phyloP scores from a whole-genome alignment of 768 basidiomycete species.

The Boletus rubescentipes region DNA sequence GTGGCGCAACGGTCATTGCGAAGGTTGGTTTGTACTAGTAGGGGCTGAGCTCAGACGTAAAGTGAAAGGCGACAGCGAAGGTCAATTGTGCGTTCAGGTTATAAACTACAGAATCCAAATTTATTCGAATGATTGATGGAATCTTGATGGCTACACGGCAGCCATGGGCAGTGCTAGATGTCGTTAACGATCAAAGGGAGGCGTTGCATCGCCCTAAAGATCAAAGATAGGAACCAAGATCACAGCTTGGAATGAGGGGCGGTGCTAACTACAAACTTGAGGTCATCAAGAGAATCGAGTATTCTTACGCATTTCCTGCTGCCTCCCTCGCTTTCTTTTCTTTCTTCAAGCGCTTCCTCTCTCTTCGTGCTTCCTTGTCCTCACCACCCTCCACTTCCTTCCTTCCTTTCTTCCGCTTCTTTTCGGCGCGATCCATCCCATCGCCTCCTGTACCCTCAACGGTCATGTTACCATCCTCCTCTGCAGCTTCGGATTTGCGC shows the following conservation, averaged over 20 bases:
- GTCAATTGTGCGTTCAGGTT: background rate
- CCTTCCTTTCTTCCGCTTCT: conserved; percentile 63
- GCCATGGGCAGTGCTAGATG: conserved; percentile 2
- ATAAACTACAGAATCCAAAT: conserved; percentile 2
- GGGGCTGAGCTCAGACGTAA: background rate
- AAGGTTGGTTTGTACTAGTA: background rate
- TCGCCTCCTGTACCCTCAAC: conserved; percentile 37
- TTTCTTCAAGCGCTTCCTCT: conserved; percentile 65
- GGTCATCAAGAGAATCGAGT: background rate
- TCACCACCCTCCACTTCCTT: conserved; percentile 41
- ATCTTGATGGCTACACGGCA: conserved; percentile 7
- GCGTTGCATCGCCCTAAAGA: conserved; percentile 3
- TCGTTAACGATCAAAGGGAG: background rate
- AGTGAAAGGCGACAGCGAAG: background rate
- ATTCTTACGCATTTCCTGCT: conserved; percentile 25
- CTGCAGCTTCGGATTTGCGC: conserved; percentile 63
- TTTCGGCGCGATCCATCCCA: conserved; percentile 53
- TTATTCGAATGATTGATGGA: conserved; percentile 9
- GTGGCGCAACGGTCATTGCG: conserved; percentile 6
- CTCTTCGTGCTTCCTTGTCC: conserved; percentile 60
- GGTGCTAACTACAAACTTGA: background rate
- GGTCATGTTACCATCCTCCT: conserved; percentile 41
- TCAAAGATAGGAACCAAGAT: conserved; percentile 16
- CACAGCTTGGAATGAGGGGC: background rate
- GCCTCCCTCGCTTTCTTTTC: conserved; percentile 61